Evolutionary conservation across 177 flowering plant genomes (phyloP).

Genomic region (Vitis hybrid): DNA sequence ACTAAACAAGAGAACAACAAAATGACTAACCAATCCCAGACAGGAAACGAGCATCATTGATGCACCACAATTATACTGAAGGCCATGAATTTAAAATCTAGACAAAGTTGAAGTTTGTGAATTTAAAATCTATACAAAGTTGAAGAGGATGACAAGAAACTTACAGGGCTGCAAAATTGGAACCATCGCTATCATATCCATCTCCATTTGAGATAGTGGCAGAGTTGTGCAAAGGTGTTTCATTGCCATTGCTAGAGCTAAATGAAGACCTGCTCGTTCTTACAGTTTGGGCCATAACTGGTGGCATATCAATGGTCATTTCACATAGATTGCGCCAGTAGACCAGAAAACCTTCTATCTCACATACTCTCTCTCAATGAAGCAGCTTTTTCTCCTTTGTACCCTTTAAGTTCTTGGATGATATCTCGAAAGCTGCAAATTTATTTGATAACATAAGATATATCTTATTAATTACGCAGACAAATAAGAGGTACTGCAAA

Average conservation of each 20-base stretch:
- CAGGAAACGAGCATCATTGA: neutral
- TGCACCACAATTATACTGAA: neutral
- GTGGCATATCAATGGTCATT: conserved; percentile 59
- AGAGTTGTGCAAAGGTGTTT: conserved; percentile 47
- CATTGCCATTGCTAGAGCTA: conserved; percentile 59
- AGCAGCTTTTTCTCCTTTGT: neutral
- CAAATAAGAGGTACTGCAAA: no score
- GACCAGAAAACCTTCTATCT: neutral
- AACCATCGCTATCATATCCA: conserved; percentile 85
- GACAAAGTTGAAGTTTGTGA: neutral
- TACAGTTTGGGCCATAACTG: conserved; percentile 46
- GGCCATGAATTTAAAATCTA: neutral
- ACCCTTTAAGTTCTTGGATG: neutral
- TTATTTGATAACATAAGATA: neutral
- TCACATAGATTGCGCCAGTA: neutral
- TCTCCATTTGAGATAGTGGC: conserved; percentile 58
- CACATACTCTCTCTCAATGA: neutral
- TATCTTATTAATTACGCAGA: neutral
- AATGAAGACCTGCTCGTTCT: conserved; percentile 57
- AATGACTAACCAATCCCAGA: no score
- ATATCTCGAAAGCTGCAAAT: neutral
- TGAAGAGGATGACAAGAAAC: conserved; percentile 9
- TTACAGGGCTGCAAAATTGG: conserved; percentile 79
- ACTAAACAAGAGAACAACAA: no score
- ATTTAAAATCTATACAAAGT: neutral